Base-by-base conservation (phyloP, 192 early-diverging fungal genomes). In the Gorgonomyces haynaldii region DNA sequence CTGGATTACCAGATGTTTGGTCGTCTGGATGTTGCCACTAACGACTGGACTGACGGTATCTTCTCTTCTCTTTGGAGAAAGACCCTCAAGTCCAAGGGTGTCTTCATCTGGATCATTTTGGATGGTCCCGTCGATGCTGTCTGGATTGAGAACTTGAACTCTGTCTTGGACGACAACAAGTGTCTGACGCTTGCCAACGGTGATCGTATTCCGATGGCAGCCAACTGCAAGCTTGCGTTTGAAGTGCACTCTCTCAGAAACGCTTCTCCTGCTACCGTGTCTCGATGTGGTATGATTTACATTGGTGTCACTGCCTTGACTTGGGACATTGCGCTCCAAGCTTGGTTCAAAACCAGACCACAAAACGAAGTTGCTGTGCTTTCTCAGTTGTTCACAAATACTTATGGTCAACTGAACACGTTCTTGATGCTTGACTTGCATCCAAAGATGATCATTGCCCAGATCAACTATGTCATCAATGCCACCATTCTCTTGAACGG, bases 1-100 rank as follows among this genome's bases (percentile, higher is more conserved):
- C 72, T 69, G 1, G 77, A 79, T 58, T 79, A 66, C 50, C 77
- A 79, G 56, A 79, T 79, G 77, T 79, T 79, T 57, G 77, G 77
- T 21, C 53, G 69, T 26, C 52, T 79, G 34, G 77, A 79, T 55
- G 77, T 79, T 23, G 69, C 77, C 3, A 79, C 77, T 28, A 79
- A 79, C 45, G 77, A 79, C 40, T 79, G 77, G 77, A 79, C 77
- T 10, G 77, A 79, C 54, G 77, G 77, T 27, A 79, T 79, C 37
- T 79, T 79, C 62, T 79, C 75, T 1, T 70, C 72, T 15, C 50
- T 79, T 19, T 79, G 77, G 77, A 31, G 77, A 53, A 79, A 78
- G 53, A 74, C 77, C 1, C 42, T 78, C 22, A 79, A 79, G 50
- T 70, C 65, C 29, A 75, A 79, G 44, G 77, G 77, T 10, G 56